A percentile compares a stretch with the other conserved stretches of the same genome.
These are phyloP conservation scores for Escovopsis sp. DNA, from an alignment of 2,329 filamentous ascomycete species.

Conservation along the genomic window DNA sequence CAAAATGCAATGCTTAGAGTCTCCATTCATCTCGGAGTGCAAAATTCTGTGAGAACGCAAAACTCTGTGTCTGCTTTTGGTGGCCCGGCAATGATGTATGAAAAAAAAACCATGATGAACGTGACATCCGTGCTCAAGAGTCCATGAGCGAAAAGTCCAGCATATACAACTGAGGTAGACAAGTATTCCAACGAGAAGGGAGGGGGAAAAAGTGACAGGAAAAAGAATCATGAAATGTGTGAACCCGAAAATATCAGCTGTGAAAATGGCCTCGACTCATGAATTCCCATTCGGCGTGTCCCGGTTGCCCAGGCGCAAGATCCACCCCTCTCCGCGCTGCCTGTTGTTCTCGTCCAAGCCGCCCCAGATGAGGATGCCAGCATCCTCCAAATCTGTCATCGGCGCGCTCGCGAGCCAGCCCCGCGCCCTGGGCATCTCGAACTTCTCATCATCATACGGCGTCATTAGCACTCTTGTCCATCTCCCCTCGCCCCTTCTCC, in stretches of 20 bases:
- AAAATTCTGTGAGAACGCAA: too few species aligned
- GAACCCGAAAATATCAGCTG: conserved; percentile 1
- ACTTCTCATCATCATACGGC: conserved; percentile 38
- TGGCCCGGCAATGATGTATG: too few species aligned
- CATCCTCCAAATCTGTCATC: conserved; percentile 44
- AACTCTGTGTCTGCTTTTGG: too few species aligned
- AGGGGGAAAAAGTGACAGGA: background rate
- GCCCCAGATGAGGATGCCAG: conserved; percentile 45
- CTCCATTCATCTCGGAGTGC: too few species aligned
- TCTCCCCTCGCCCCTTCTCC: conserved; percentile 40
- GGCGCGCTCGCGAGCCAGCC: conserved; percentile 44
- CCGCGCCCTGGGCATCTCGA: conserved; percentile 34
- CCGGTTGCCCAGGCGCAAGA: conserved; percentile 36
- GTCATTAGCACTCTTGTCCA: conserved; percentile 36
- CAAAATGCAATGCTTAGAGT: background rate
- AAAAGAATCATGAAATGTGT: background rate
- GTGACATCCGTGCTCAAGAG: background rate
- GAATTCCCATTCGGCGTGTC: background rate
- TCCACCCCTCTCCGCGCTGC: conserved; percentile 48
- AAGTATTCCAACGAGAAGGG: background rate
- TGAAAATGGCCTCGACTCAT: conserved; percentile 3
- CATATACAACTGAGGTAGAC: background rate
- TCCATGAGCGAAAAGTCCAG: too few species aligned
- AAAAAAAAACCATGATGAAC: too few species aligned
- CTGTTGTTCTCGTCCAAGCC: conserved; percentile 37